Conservation (phyloP, 768 basidiomycete genomes). For the Dentipellis sp. region DNA sequence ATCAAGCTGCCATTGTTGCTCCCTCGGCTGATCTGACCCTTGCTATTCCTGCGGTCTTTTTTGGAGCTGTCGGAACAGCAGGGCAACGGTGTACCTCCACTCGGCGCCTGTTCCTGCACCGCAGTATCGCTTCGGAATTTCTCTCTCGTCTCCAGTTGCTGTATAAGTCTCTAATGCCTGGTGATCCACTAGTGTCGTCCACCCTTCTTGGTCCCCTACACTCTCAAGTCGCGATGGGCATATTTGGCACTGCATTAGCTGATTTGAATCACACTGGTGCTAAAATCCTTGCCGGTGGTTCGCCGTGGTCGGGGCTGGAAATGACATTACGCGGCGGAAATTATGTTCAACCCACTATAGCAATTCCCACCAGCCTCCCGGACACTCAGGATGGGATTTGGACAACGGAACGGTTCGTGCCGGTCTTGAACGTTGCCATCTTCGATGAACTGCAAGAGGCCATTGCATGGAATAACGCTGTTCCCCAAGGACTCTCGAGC, state of each 20-base stretch:
- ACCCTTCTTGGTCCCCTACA: constrained; percentile 89
- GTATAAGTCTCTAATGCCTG: constrained; percentile 64
- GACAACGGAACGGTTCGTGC: constrained; percentile 80
- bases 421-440: constrained; percentile 77
- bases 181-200: constrained; percentile 69
- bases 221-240: constrained; percentile 52
- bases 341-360: constrained; percentile 85
- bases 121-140: constrained; percentile 66
- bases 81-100: constrained; percentile 84
- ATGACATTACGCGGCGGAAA: constrained; percentile 52
- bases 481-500: constrained; percentile 87
- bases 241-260: constrained; percentile 53
- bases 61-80: constrained; percentile 84
- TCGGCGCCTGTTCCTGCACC: constrained; percentile 83
- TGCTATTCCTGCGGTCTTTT: constrained; percentile 86
- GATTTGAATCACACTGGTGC: constrained; percentile 59
- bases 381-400: constrained; percentile 52
- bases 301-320: constrained; percentile 32
- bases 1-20: constrained; percentile 80
- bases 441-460: constrained; percentile 85
- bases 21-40: constrained; percentile 87
- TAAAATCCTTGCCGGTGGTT: constrained; percentile 69
- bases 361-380: constrained; percentile 46
- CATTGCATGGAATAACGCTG: constrained; percentile 84
- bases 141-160: constrained; percentile 63